phyloP scores from a whole-genome alignment of 257 asterid genomes.

The Nicotiana tomentosiformis region DNA sequence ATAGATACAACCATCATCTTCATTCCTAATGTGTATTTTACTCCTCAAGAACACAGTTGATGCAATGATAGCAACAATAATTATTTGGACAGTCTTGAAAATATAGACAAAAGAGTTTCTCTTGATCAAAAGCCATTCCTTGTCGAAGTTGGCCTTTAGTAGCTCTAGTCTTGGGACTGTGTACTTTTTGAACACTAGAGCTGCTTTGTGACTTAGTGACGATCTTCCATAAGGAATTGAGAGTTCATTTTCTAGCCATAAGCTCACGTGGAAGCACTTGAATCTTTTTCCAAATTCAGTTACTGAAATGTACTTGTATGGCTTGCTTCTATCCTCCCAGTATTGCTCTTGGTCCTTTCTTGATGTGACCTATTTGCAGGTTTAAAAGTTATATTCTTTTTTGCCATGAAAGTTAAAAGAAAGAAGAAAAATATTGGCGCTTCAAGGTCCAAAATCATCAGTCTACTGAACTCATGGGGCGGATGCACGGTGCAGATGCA shows the following conservation, averaged over 20 bases:
- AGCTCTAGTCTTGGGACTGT: slow-evolving; percentile 40
- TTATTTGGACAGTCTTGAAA: slow-evolving; percentile 57
- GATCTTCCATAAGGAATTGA: slow-evolving; percentile 40
- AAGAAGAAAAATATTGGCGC: background rate
- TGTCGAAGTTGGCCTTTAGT: slow-evolving; percentile 50
- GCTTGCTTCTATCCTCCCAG: slow-evolving; percentile 42
- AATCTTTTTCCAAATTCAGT: slow-evolving; percentile 33
- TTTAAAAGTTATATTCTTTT: background rate
- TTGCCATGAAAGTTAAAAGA: background rate
- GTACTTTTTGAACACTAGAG: slow-evolving; percentile 48
- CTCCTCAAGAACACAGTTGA: slow-evolving; percentile 50
- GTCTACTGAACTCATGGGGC: background rate
- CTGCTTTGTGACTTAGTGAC: slow-evolving; percentile 40
- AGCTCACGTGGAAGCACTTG: slow-evolving; percentile 56
- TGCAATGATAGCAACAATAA: slow-evolving; percentile 51
- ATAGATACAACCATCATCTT: slow-evolving; percentile 45
- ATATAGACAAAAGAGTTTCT: slow-evolving; percentile 58
- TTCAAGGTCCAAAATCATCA: background rate
- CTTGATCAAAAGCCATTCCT: slow-evolving; percentile 66
- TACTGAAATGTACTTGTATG: slow-evolving; percentile 40
- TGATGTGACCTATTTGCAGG: slow-evolving; percentile 10
- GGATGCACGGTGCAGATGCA: background rate
- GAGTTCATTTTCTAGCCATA: slow-evolving; percentile 45
- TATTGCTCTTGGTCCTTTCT: slow-evolving; percentile 46
- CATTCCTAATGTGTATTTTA: slow-evolving; percentile 33